These are phyloP conservation scores for Agarophyton chilense DNA, from an alignment of 23 red algal genomes.

Conservation along the genomic window DNA sequence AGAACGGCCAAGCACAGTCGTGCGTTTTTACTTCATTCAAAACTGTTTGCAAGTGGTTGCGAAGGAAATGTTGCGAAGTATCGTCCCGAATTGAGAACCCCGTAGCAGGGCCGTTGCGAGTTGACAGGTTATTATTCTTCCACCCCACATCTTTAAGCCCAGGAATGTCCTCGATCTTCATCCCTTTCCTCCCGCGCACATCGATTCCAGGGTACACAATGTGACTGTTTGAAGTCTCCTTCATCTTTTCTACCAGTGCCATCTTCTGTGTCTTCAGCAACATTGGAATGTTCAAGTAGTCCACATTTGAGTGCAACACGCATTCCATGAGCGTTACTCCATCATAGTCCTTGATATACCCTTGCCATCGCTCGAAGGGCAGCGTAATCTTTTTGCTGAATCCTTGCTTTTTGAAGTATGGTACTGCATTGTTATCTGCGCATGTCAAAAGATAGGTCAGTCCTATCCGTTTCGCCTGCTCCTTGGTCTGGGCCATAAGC, in stretches of 20 bases:
- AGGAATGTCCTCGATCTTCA: constrained; percentile 93
- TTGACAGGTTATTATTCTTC: constrained; percentile 59
- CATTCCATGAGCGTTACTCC: constrained; percentile 98
- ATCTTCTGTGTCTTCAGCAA: constrained; percentile 97
- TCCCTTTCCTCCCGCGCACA: constrained; percentile 63
- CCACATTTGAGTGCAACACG: too few species aligned
- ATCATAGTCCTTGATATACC: constrained; percentile 99
- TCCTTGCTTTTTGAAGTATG: constrained; percentile 99
- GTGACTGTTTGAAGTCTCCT: too few species aligned
- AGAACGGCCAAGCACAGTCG: constrained; percentile 97
- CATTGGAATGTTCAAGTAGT: constrained; percentile 96
- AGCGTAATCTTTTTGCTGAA: constrained; percentile 98
- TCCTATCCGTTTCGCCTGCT: constrained; percentile 82
- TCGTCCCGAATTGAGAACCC: constrained; percentile 70
- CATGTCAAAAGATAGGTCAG: constrained; percentile 96
- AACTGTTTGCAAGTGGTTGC: constrained; percentile 92
- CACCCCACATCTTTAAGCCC: constrained; percentile 82
- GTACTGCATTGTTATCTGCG: constrained; percentile 98
- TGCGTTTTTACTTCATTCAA: constrained; percentile 92
- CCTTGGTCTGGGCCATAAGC: constrained; percentile 98
- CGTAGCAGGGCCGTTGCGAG: constrained; percentile 70
- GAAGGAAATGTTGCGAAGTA: constrained; percentile 73
- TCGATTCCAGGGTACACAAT: constrained; percentile 97
- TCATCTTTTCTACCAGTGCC: constrained; percentile 90
- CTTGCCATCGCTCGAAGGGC: constrained; percentile 92